Base-by-base conservation (phyloP, 202 grass and related monocot genomes). In the Musa balbisiana region DNA sequence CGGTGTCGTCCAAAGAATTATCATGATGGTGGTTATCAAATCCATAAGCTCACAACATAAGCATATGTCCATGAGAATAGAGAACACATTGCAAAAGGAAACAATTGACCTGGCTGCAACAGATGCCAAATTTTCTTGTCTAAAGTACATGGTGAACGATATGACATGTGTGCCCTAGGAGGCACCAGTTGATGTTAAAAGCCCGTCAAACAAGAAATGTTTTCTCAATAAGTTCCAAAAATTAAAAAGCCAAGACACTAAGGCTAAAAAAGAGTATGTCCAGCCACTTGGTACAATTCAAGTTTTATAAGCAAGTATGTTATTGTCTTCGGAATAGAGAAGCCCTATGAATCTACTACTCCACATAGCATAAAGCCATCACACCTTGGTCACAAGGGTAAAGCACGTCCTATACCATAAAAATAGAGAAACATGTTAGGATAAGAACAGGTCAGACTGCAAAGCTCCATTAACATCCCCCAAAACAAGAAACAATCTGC, bases 301-400 rank as follows among this genome's bases (percentile, higher is more conserved):
- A 43, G 33, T 3, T 43, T 6, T 43, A 43, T 43, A 43, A 43
- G 33, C 33, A 6, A 43, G 33, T 43, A 8, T 43, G 33, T 74
- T 55, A 74, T 58, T 74, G 53, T 56, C 72, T 56, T 29, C 52
- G 52, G 51, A 64, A 50, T 65, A 59, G 43, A 77, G 62, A 67
- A 29, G 75, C 75, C 53, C 23, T 43, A 43, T 67, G 43, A 79
- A 58, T 70, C 77, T 70, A 70, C 1, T 12, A 70, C 67, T 6
- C 22, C n/a, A 20, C 10, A 67, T 52, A 51, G 22, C 13, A 43
- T 8, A 33, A 25, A 78, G 23, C 52, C 66, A 59, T 16, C 64
- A 70, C 16, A 60, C 19, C 66, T 79, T 55, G 66, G 77, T 79
- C 77, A 79, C 66, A 79, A 79, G 58, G 77, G 77, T 26, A 71